Percentiles rank a stretch among this genome's conserved stretches.
phyloP scores from a whole-genome alignment of 768 basidiomycete species.

The Gymnopilus junonius region DNA sequence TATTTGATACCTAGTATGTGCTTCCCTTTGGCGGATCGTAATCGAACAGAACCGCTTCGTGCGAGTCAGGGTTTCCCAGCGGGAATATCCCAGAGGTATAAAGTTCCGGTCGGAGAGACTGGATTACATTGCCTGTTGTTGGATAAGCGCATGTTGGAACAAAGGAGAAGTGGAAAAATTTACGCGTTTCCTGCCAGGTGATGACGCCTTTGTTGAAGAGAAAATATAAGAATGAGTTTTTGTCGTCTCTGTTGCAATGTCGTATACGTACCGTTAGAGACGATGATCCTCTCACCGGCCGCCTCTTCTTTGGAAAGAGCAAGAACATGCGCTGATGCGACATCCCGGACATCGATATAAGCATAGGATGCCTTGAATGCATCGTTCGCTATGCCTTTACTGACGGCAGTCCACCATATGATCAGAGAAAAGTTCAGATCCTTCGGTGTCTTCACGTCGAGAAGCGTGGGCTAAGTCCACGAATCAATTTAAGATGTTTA shows the following conservation, averaged over 20 bases:
- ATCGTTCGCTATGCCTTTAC: constrained; percentile 19
- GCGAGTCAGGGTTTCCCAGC: constrained; percentile 3
- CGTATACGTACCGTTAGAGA: constrained; percentile 36
- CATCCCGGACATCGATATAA: constrained; percentile 58
- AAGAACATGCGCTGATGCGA: constrained; percentile 56
- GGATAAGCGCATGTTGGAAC: too few species aligned
- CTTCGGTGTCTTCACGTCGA: constrained; percentile 36
- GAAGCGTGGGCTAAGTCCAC: constrained; percentile 28
- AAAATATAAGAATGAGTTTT: too few species aligned
- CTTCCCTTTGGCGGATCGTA: constrained; percentile 1
- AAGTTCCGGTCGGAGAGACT: background rate
- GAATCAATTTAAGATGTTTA: constrained; percentile 23
- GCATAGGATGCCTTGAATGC: constrained; percentile 17
- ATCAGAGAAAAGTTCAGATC: constrained; percentile 1
- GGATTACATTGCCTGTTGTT: background rate
- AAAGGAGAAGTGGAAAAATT: background rate
- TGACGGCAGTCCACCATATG: constrained; percentile 28
- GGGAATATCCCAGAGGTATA: constrained; percentile 5
- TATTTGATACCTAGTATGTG: constrained; percentile 1
- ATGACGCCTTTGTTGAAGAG: background rate
- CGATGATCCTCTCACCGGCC: constrained; percentile 59
- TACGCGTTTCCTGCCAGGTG: constrained; percentile 10
- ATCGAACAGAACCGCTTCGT: background rate
- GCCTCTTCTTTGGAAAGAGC: constrained; percentile 57
- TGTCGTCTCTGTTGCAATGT: too few species aligned